A percentile compares a stretch with the other conserved stretches of the same genome.
Conservation (phyloP, 805 yeast species). For the Ogataea saltuana region DNA sequence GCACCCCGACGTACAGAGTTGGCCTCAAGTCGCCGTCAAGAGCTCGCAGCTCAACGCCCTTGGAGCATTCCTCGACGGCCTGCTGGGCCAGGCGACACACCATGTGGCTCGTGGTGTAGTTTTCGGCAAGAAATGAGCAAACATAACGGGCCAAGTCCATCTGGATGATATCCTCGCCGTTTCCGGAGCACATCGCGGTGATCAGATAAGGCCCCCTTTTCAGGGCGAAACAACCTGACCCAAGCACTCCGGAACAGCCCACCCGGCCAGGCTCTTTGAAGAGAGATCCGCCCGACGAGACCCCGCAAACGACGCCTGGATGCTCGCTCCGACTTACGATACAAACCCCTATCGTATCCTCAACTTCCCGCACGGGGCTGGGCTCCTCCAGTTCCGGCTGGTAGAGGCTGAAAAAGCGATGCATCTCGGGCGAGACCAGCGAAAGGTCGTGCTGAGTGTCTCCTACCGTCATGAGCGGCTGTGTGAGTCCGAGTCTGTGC, state of each 20-base stretch:
- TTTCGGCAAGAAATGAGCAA: conserved; percentile 20
- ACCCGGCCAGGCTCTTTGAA: conserved; percentile 50
- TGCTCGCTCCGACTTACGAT: conserved; percentile 14
- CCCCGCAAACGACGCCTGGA: conserved; percentile 26
- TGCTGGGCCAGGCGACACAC: conserved; percentile 24
- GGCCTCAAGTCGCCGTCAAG: conserved; percentile 15
- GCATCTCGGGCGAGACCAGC: conserved; percentile 17
- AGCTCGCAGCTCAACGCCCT: conserved; percentile 22
- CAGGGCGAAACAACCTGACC: conserved; percentile 42
- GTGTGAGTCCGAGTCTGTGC: conserved; percentile 30
- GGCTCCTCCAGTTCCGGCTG: conserved; percentile 2
- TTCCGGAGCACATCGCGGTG: conserved; percentile 47
- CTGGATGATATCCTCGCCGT: conserved; percentile 54
- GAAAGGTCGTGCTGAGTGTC: conserved; percentile 5
- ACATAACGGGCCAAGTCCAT: conserved; percentile 42
- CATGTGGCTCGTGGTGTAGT: conserved; percentile 9
- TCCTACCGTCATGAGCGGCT: conserved; percentile 34
- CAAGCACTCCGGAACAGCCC: conserved; percentile 55
- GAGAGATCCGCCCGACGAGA: conserved; percentile 57
- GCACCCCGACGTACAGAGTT: conserved; percentile 28
- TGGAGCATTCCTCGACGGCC: conserved; percentile 15
- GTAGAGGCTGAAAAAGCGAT: conserved; percentile 7
- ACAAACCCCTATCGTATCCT: conserved; percentile 50
- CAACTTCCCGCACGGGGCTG: too few relatives aligned
- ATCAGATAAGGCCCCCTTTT: conserved; percentile 22